phyloP scores from a whole-genome alignment of 129 eudicot species.

The Centaurea solstitialis region DNA sequence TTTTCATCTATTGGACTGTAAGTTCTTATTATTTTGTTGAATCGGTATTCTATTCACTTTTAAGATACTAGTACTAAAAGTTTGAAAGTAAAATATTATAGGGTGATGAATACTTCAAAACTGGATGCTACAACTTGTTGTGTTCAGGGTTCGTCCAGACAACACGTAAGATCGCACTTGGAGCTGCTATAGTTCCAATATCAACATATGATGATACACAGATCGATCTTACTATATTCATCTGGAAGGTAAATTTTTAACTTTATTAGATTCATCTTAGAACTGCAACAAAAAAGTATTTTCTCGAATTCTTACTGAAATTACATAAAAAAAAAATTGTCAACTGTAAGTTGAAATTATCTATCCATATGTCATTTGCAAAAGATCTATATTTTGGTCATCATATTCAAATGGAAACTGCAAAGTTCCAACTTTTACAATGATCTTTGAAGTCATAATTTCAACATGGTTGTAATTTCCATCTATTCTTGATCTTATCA shows the following conservation, averaged over 20 bases:
- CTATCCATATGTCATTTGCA: not conserved
- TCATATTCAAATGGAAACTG: not conserved
- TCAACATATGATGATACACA: conserved; percentile 69
- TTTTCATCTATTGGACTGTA: conserved; percentile 91
- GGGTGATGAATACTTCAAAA: conserved; percentile 64
- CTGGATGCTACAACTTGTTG: conserved; percentile 84
- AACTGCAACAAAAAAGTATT: not conserved
- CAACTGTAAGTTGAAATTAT: too few species aligned
- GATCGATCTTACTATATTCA: conserved; percentile 52
- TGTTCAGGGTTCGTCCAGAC: conserved; percentile 93
- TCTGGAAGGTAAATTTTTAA: conserved; percentile 70
- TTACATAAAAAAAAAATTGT: too few species aligned
- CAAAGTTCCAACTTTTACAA: not conserved
- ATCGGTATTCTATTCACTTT: not conserved
- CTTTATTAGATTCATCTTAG: not conserved
- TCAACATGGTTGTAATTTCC: not conserved
- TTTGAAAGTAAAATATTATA: conserved; percentile 26
- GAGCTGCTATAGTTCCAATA: conserved; percentile 70
- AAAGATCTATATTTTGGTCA: not conserved
- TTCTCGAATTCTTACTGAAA: not conserved
- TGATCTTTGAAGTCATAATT: not conserved
- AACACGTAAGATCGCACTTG: conserved; percentile 57
- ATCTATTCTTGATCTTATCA: conserved; percentile 8
- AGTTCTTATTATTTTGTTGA: conserved; percentile 28
- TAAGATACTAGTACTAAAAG: not conserved